These are phyloP conservation scores for Capsella rubella DNA, from an alignment of 441 rosid genomes.

Conservation along the genomic window DNA sequence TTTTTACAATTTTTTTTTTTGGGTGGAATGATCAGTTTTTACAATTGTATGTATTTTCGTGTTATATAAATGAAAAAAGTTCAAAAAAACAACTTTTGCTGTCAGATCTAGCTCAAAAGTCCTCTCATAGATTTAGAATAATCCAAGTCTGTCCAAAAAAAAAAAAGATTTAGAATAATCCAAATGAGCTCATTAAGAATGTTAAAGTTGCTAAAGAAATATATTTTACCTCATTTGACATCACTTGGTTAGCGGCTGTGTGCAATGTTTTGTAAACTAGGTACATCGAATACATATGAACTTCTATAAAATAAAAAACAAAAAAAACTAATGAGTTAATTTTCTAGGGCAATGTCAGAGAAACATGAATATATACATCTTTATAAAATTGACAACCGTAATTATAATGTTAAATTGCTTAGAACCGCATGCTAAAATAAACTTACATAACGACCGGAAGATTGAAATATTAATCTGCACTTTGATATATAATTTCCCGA, in stretches of 20 bases:
- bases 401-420: neutral
- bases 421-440: neutral
- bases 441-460: neutral
- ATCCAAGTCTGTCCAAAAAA: neutral
- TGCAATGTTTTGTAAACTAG: neutral
- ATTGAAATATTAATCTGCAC: neutral
- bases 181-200: neutral
- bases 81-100: neutral
- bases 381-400: neutral
- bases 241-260: neutral
- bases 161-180: neutral
- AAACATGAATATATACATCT: neutral
- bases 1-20: too few species aligned
- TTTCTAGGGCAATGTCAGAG: neutral
- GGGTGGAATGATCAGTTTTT: too few species aligned
- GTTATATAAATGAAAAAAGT: neutral
- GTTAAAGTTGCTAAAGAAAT: constrained; percentile 10
- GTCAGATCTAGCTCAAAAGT: constrained; percentile 24
- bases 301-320: neutral
- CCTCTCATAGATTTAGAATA: neutral
- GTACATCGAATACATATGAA: constrained; percentile 16
- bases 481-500: neutral
- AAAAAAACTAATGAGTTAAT: neutral
- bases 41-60: neutral
- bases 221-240: neutral